A percentile compares a stretch with the other conserved stretches of the same genome.
phyloP scores from a whole-genome alignment of 2,329 filamentous ascomycete species.

The Coniella vitis region DNA sequence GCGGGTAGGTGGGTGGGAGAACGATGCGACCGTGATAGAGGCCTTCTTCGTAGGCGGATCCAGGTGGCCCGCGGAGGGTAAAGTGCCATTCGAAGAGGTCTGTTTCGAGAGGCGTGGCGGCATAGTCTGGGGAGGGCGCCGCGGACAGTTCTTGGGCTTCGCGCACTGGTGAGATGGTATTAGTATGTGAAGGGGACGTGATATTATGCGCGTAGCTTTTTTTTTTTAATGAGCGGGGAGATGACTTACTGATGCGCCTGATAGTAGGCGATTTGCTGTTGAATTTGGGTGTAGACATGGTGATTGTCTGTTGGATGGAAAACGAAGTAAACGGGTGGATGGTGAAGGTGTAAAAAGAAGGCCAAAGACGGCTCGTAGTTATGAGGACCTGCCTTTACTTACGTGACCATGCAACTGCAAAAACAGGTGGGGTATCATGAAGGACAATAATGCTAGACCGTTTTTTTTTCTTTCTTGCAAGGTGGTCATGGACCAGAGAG shows the following conservation, averaged over 20 bases:
- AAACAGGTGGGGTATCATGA: no score
- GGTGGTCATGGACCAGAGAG: no score
- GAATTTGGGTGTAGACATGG: constrained; percentile 42
- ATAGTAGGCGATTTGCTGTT: constrained; percentile 79
- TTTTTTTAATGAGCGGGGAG: background rate
- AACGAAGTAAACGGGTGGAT: background rate
- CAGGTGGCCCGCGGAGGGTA: constrained; percentile 83
- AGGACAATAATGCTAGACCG: no score
- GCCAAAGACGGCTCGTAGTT: background rate
- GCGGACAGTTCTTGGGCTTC: constrained; percentile 82
- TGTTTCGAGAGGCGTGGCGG: constrained; percentile 74
- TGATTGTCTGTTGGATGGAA: constrained; percentile 14
- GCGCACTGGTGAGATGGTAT: constrained; percentile 53
- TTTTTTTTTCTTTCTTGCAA: no score
- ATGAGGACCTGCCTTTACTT: background rate
- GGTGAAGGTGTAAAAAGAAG: background rate
- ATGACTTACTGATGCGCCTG: constrained; percentile 65
- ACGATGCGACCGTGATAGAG: constrained; percentile 95
- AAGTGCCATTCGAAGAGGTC: constrained; percentile 99
- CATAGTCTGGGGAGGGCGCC: constrained; percentile 77
- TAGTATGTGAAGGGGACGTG: background rate
- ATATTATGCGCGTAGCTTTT: background rate
- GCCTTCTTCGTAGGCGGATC: constrained; percentile 70
- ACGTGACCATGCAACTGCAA: no score
- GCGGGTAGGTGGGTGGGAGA: constrained; percentile 80